Evolutionary conservation across 208 protist genomes (phyloP).

Genomic region (Ichthyophonus hoferi): DNA sequence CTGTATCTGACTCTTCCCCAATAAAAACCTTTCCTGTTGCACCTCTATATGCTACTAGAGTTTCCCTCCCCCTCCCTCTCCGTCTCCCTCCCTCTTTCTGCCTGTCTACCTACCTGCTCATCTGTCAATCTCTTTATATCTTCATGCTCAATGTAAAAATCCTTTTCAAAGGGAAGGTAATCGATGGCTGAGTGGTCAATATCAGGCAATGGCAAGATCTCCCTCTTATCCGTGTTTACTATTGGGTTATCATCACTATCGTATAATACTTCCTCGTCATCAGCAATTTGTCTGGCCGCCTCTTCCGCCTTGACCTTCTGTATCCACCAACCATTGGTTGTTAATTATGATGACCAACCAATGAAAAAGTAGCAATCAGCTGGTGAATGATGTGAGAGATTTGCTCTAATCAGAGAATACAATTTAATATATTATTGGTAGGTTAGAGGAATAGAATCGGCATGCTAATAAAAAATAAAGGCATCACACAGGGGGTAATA

Average conservation of each 20-base stretch:
- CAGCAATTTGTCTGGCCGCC: not conserved
- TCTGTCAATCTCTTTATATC: slow-evolving; percentile 14
- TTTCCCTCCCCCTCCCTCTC: not conserved
- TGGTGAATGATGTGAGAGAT: no score
- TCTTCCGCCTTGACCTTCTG: not conserved
- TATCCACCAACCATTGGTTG: no score
- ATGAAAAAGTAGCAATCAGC: no score
- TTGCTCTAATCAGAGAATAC: no score
- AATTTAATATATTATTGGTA: not conserved
- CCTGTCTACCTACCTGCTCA: not conserved
- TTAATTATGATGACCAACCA: no score
- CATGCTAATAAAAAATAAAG: not conserved
- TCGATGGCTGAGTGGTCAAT: slow-evolving; percentile 26
- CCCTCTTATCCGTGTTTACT: not conserved
- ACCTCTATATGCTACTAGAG: no score
- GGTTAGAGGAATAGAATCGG: not conserved
- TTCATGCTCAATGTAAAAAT: slow-evolving; percentile 41
- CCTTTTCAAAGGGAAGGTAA: slow-evolving; percentile 1
- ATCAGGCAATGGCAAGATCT: slow-evolving; percentile 4
- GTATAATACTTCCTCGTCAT: slow-evolving; percentile 18
- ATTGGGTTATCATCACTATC: slow-evolving; percentile 36
- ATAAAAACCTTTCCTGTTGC: no score
- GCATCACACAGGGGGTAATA: no score
- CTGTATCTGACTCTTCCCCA: no score
- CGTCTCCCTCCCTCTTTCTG: not conserved